These are phyloP conservation scores for Selaginella tamariscina DNA, from an alignment of 75 land plant species.

Conservation along the genomic window DNA sequence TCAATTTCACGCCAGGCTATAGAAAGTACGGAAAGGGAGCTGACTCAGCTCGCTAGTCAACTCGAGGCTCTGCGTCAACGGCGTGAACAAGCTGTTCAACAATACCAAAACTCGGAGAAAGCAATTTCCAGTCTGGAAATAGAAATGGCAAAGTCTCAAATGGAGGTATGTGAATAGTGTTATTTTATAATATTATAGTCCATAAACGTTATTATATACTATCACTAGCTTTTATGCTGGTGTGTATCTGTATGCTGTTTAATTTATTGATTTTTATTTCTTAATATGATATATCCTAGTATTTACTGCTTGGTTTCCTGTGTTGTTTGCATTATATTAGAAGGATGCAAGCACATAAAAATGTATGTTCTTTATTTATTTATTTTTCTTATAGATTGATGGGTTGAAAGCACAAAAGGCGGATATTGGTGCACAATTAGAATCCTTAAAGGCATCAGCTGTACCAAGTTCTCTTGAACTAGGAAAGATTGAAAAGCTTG, in stretches of 20 bases:
- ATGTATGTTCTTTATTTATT: too few species aligned
- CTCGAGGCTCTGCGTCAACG: slow-evolving; percentile 40
- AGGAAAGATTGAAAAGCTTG: slow-evolving; percentile 46
- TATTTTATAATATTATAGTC: not conserved
- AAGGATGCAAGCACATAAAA: too few species aligned
- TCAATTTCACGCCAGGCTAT: slow-evolving; percentile 72
- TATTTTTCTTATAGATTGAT: slow-evolving; percentile 48
- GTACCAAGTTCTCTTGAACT: slow-evolving; percentile 50
- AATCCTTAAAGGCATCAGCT: slow-evolving; percentile 49
- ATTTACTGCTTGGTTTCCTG: not conserved
- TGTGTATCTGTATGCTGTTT: not conserved
- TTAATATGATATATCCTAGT: slow-evolving; percentile 2
- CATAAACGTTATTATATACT: not conserved
- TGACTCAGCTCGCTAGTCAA: slow-evolving; percentile 35
- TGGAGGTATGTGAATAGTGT: slow-evolving; percentile 41
- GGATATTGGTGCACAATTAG: slow-evolving; percentile 57
- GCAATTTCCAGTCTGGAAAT: slow-evolving; percentile 40
- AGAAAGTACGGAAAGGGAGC: slow-evolving; percentile 55
- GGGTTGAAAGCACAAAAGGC: slow-evolving; percentile 42
- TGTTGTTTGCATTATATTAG: too few species aligned
- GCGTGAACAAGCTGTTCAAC: slow-evolving; percentile 35
- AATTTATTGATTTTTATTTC: not conserved
- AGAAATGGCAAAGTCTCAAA: slow-evolving; percentile 60
- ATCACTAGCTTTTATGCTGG: not conserved
- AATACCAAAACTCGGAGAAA: slow-evolving; percentile 53